A percentile compares a stretch with the other conserved stretches of the same genome.
Evolutionary conservation across 2,329 filamentous ascomycete species (phyloP).

Genomic region (Stromatinia cepivora): DNA sequence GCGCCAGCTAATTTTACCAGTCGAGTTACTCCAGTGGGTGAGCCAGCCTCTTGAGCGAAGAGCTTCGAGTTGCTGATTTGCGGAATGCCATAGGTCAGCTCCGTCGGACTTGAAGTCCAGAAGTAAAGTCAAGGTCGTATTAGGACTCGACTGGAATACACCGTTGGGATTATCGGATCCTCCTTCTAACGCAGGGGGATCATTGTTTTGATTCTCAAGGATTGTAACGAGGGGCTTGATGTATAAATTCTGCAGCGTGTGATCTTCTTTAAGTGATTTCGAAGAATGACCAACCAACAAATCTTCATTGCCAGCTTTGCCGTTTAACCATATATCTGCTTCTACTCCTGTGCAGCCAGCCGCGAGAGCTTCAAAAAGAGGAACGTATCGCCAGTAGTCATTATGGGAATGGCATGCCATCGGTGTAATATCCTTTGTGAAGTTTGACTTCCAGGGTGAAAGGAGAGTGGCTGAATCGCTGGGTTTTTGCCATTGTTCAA

Average conservation of each 20-base stretch:
- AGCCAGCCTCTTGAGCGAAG: conserved; percentile 45
- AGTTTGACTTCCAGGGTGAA: conserved; percentile 1
- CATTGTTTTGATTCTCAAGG: conserved; percentile 50
- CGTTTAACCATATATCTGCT: conserved; percentile 61
- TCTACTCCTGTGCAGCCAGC: conserved; percentile 59
- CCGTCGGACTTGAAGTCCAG: conserved; percentile 53
- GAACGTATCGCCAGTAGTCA: conserved; percentile 54
- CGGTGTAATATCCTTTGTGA: conserved; percentile 8
- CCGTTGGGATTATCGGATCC: conserved; percentile 23
- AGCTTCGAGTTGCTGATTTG: conserved; percentile 45
- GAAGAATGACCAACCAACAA: conserved; percentile 58
- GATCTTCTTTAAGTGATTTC: conserved; percentile 50
- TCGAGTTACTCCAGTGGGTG: conserved; percentile 44
- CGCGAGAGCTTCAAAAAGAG: conserved; percentile 53
- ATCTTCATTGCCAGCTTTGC: conserved; percentile 44
- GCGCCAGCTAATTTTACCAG: conserved; percentile 33
- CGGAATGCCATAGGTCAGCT: conserved; percentile 42
- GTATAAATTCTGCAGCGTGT: conserved; percentile 59
- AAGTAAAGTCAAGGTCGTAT: conserved; percentile 44
- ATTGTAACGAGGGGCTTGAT: conserved; percentile 59
- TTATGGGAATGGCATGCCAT: conserved; percentile 48
- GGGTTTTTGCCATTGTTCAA: background rate
- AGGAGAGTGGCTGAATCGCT: background rate
- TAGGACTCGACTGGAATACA: conserved; percentile 28
- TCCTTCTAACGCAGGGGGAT: background rate